Conservation (phyloP, 225 moss, liverwort and hornwort genomes). For the Asterella californica region DNA sequence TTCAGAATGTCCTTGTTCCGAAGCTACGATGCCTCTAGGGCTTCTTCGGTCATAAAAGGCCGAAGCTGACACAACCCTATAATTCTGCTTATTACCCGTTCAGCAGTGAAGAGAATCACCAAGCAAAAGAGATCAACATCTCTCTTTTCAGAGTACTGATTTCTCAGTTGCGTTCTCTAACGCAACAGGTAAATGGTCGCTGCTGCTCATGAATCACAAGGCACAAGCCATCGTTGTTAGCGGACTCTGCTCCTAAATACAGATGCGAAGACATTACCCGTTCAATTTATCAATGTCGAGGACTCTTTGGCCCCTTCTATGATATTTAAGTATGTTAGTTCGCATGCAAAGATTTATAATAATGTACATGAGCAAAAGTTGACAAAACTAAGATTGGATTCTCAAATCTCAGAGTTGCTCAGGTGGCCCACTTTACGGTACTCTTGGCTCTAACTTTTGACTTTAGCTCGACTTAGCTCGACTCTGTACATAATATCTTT, state of each 20-base stretch:
- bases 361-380: constrained; percentile 1
- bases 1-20: background rate
- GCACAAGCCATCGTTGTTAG: background rate
- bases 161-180: background rate
- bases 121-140: background rate
- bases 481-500: background rate
- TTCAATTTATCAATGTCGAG: background rate
- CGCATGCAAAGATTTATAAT: background rate
- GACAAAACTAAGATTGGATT: background rate
- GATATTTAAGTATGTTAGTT: background rate
- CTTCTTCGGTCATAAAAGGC: background rate
- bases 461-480: background rate
- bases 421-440: background rate
- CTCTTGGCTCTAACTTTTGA: background rate
- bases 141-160: background rate
- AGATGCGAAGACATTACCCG: constrained; percentile 4
- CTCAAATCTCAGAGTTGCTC: background rate
- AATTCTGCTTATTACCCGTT: background rate
- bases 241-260: background rate
- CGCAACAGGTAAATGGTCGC: background rate
- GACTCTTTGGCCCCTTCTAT: background rate
- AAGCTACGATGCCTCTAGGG: background rate
- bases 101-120: background rate
- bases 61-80: background rate
- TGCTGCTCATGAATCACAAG: constrained; percentile 9